These are phyloP conservation scores for Cryptococcus sp. DNA, from an alignment of 1,284 basidiomycete species.

Conservation along the genomic window DNA sequence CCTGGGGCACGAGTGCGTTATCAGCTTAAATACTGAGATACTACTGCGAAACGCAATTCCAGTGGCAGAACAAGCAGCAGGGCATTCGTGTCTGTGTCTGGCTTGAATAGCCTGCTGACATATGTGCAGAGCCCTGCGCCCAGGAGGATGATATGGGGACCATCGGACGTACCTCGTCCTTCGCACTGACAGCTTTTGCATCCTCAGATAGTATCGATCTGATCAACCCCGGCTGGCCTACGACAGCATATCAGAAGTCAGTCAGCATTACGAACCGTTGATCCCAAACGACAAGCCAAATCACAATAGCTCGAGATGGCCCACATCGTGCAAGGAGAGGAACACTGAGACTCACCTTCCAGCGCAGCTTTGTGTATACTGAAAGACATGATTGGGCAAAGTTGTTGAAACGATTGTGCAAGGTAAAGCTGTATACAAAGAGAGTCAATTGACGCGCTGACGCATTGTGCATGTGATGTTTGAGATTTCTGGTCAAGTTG, in stretches of 20 bases:
- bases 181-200: conserved; percentile 64
- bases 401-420: no score
- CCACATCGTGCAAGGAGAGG: neutral
- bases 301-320: neutral
- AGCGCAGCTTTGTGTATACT: conserved; percentile 53
- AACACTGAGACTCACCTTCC: conserved; percentile 44
- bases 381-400: conserved; percentile 11
- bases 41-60: no score
- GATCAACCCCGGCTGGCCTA: conserved; percentile 75
- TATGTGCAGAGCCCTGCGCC: neutral
- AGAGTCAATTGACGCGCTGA: no score
- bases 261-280: neutral
- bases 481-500: no score
- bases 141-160: neutral
- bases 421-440: no score
- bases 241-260: conserved; percentile 3
- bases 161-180: conserved; percentile 63
- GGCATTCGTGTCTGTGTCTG: neutral
- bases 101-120: neutral
- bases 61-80: neutral
- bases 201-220: conserved; percentile 70
- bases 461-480: no score
- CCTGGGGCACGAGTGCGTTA: conserved; percentile 57
- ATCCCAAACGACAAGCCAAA: no score
- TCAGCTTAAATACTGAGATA: neutral